Evolutionary conservation across 140 eudicot genomes (phyloP), one percentile per base, ranked within the genome.

Genomic region (Bidens hawaiensis): DNA sequence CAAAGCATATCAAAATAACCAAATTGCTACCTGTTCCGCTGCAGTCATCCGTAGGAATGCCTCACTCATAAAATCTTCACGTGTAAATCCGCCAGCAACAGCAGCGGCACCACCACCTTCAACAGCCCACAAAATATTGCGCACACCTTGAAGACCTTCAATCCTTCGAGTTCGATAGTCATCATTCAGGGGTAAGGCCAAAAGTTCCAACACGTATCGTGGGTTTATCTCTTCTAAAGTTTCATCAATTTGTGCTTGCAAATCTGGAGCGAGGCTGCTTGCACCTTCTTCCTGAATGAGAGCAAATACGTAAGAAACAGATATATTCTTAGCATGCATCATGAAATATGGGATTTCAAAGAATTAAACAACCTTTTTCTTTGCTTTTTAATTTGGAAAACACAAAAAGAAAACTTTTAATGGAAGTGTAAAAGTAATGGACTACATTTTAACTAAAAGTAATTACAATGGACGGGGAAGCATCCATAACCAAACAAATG

Each of bases 61-160:
- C 76, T 88, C 95, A 45, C 81, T 93, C 99, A 93, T 93, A 76
- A 93, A 93, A 69, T 81, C 82, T 75, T 93, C 99, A 18, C 96
- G 99, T 1, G 96, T 85, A 67, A 80, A 93, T 43, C 96, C 99
- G n/a, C 96, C 99, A 52, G 90, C 83, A 57, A 93, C 75, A 40
- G 99, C 96, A 67, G 83, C 79, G 25, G 99, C 99, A 65, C 99
- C 99, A 12, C 99, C 99, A 34, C 96, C 99, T 70, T 96, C 99
- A 45, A 93, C 99, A 57, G 96, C 79, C 99, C 99, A 93, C 62
- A 93, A 62, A 46, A 93, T 85, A 58, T 88, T 88, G 28, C 95
- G 87, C 66, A 93, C 80, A 48, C 99, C 99, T 78, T 93, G 99
- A 60, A 93, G 90, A 71, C 95, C 99, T 69, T 88, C 96, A 59